Percentiles rank a stretch among this genome's conserved stretches.
These are phyloP conservation scores for Gigaspora rosea DNA, from an alignment of 192 early-diverging fungal species.

Conservation along the genomic window DNA sequence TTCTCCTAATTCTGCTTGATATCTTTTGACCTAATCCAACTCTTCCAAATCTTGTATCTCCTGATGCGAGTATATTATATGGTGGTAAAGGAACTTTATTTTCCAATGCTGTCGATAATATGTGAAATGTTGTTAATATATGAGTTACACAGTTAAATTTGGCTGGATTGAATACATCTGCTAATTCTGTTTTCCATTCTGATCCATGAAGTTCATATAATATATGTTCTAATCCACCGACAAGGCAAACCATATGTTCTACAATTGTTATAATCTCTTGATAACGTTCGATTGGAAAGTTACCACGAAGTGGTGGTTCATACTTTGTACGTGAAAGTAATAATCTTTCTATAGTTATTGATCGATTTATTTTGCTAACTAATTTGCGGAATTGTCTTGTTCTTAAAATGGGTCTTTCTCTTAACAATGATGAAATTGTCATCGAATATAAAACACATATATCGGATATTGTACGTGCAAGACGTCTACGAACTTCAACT, in stretches of 20 bases:
- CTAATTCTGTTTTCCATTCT: slow-evolving; percentile 35
- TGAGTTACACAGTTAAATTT: slow-evolving; percentile 33
- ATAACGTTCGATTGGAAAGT: slow-evolving; percentile 38
- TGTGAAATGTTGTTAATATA: slow-evolving; percentile 39
- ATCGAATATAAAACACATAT: slow-evolving; percentile 42
- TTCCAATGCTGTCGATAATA: slow-evolving; percentile 38
- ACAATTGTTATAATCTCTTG: slow-evolving; percentile 35
- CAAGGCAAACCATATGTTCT: slow-evolving; percentile 40
- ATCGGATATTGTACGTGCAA: slow-evolving; percentile 36
- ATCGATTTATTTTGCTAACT: slow-evolving; percentile 35
- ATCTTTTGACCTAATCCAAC: slow-evolving; percentile 10
- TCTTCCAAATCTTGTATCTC: slow-evolving; percentile 22
- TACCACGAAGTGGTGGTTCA: slow-evolving; percentile 42
- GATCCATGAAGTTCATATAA: slow-evolving; percentile 33
- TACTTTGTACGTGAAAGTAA: slow-evolving; percentile 43
- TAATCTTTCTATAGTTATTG: slow-evolving; percentile 36
- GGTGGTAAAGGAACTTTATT: slow-evolving; percentile 42
- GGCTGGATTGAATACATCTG: slow-evolving; percentile 4
- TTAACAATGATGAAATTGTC: slow-evolving; percentile 38
- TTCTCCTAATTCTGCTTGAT: neutral
- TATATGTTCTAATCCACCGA: slow-evolving; percentile 38
- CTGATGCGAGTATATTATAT: slow-evolving; percentile 34
- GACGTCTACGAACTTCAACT: slow-evolving; percentile 39
- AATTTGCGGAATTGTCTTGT: slow-evolving; percentile 39
- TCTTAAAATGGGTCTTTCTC: neutral